Evolutionary conservation across 495 filamentous ascomycete genomes (phyloP), one percentile per base, ranked within the genome.

Genomic region (Podospora appendiculata): DNA sequence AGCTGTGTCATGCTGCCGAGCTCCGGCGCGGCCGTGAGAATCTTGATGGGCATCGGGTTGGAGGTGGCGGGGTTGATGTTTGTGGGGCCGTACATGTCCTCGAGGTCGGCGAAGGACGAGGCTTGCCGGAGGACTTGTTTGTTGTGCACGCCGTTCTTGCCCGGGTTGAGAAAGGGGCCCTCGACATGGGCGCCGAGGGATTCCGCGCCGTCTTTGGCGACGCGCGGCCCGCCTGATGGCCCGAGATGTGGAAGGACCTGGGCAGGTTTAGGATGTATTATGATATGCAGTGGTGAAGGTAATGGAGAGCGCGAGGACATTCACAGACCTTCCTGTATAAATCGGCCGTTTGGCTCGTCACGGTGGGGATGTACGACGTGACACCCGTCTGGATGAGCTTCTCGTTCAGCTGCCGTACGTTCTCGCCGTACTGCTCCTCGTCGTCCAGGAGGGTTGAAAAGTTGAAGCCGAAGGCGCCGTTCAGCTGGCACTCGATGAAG

Each of bases 381-480:
- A 95, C 88, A 13, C 89, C 89, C 1, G 86, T 90, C 47, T 79
- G 64, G 14, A 87, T 77, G 42, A 95, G 70, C 32, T 77, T 75
- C 43, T 72, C 79, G 62, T 91, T 90, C 39, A 91, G 74, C 40
- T 77, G 70, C 52, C 75, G 73, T 36, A 93, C 65, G 14, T 79
- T 80, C 59, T 86, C 81, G 44, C 78, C 74, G 63, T 92, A 94
- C 44, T 75, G 71, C 12, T 79, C 74, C 39, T 79, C 73, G 41
- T 83, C 76, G n/a, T 83, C 78, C 6, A 85, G 80, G 2, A 88
- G 71, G 1, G 76, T 71, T 1, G 87, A 90, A 65, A 92, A 92
- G 70, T 93, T 88, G 71, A 92, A 89, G 43, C 89, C 89, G 54
- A 86, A 86, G 6, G 84, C 87, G 41, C 89, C 89, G 59, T 95